Conservation (phyloP, 768 basidiomycete species). For the Lactarius quietus region DNA sequence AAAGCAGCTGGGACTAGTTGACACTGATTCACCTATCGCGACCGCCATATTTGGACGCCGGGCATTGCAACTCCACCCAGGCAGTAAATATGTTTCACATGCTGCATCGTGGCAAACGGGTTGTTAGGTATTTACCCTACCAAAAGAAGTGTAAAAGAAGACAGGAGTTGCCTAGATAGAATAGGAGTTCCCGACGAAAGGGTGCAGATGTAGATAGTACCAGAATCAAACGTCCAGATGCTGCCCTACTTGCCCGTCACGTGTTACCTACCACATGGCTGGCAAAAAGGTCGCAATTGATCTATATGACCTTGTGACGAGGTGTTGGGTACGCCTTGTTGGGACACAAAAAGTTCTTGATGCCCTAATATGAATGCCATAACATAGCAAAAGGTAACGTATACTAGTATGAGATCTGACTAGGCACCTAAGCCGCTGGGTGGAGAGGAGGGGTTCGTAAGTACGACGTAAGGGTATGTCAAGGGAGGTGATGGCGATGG, state of each 20-base stretch:
- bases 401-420: background rate
- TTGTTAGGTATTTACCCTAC: background rate
- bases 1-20: slow-evolving; percentile 57
- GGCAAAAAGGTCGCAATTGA: background rate
- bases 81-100: background rate
- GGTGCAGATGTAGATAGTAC: background rate
- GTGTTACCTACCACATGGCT: background rate
- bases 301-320: background rate
- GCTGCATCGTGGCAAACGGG: background rate
- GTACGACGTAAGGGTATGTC: background rate
- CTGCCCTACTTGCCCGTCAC: background rate
- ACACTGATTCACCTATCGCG: background rate
- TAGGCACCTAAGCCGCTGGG: background rate
- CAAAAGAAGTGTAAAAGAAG: background rate
- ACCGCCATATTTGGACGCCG: background rate
- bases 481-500: background rate
- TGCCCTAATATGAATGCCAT: background rate
- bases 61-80: background rate
- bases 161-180: background rate
- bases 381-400: background rate
- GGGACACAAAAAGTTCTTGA: background rate
- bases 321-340: background rate
- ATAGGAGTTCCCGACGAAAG: background rate
- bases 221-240: background rate
- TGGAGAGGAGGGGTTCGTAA: background rate